Evolutionary conservation across 2,329 filamentous ascomycete species (phyloP).

Genomic region (Drechslerella dactyloides): DNA sequence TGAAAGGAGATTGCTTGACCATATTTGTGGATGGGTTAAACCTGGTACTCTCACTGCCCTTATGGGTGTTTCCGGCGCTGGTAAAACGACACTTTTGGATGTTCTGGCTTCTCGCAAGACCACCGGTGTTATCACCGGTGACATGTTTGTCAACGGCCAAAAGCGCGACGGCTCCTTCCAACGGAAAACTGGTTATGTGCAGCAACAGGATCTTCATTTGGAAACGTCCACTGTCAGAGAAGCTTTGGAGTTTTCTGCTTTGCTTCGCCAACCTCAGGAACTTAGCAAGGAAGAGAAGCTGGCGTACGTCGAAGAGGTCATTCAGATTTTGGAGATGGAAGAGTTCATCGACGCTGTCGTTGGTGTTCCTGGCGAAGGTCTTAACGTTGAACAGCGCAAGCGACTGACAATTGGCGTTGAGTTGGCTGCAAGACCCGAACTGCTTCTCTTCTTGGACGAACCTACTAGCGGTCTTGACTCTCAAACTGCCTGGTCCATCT

Average conservation of each 20-base stretch:
- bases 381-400: conserved; percentile 72
- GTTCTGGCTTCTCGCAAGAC: conserved; percentile 72
- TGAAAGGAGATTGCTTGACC: conserved; percentile 65
- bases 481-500: conserved; percentile 76
- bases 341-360: conserved; percentile 71
- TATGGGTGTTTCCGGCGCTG: conserved; percentile 84
- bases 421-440: conserved; percentile 68
- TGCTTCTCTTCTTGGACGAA: conserved; percentile 79
- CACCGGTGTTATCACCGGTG: conserved; percentile 69
- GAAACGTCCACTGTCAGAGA: conserved; percentile 69
- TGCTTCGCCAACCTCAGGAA: conserved; percentile 68
- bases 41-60: conserved; percentile 78
- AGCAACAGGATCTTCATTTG: conserved; percentile 71
- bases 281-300: conserved; percentile 68
- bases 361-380: conserved; percentile 65
- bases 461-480: conserved; percentile 77
- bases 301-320: conserved; percentile 70
- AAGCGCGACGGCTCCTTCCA: conserved; percentile 68
- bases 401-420: conserved; percentile 69
- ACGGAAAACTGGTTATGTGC: conserved; percentile 69
- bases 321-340: conserved; percentile 70
- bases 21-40: conserved; percentile 74
- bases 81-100: conserved; percentile 84
- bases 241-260: conserved; percentile 70
- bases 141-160: conserved; percentile 69